Evolutionary conservation across 345 rosid species (phyloP), one percentile per base, ranked within the genome.

Genomic region (Physaria fendleri): DNA sequence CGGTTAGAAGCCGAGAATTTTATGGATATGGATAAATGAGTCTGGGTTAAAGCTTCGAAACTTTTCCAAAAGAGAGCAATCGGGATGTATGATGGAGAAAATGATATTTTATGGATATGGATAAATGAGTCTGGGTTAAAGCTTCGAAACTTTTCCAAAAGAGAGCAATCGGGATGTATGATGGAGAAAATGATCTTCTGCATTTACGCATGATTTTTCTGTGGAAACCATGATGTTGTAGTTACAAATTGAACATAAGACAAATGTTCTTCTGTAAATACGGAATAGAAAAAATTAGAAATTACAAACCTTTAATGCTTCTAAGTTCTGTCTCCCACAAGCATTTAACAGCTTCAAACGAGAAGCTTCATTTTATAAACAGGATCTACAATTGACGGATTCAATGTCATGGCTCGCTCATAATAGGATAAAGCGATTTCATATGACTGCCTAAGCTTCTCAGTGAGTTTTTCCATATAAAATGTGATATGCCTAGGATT

Each of bases 351-450:
- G 76, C 81, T 92, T 92, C 61, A 88, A 62, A 46, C 97, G 97
- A 20, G 98, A 88, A 71, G 98, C 87, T 92, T 93, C 90, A 92
- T 92, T 81, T 97, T 82, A 53, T 92, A 92, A 66, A 88, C 79
- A 55, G 97, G 87, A 73, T 92, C 98, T 39, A 84, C 98, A 21
- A 95, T 93, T 18, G 80, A 84, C 24, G 82, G 81, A 75, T 88
- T 92, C 79, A 88, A 65, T 54, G 80, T 50, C 72, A 88, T 84
- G 60, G 98, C 97, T 66, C 77, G 80, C 44, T 79, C 76, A 76
- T 82, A 92, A 72, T 81, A 86, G 37, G 95, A 76, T 51, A 92
- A 79, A 11, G 82, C 80, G 50, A 64, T 71, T 69, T 83, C 87
- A 57, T 71, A 79, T 4, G 91, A 63, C 69, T 80, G 81, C 51